Percentiles rank a stretch among this genome's conserved stretches.
Evolutionary conservation across 768 basidiomycete species (phyloP).

Genomic region (Phaeolepiota aurea): DNA sequence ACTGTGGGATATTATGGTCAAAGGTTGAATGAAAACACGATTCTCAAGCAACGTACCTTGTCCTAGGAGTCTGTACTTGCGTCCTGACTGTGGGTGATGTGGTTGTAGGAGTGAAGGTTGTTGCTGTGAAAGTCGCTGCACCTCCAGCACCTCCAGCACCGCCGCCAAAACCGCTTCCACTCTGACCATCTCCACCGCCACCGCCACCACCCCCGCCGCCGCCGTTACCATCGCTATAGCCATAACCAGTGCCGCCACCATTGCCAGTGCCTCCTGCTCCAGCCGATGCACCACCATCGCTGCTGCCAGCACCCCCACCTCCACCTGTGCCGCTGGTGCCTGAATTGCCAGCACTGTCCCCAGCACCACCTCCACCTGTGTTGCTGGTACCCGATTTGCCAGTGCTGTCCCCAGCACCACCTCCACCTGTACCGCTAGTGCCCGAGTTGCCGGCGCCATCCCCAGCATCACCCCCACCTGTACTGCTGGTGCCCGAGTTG

Average conservation of each 20-base stretch:
- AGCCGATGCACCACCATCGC: too few relatives aligned
- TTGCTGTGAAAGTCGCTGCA: too few relatives aligned
- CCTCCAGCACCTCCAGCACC: too few relatives aligned
- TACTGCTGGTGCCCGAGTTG: not conserved
- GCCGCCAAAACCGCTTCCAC: too few relatives aligned
- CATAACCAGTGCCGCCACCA: too few relatives aligned
- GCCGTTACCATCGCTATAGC: not conserved
- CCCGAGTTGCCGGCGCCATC: not conserved
- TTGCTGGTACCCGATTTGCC: constrained; percentile 1
- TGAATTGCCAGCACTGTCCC: not conserved
- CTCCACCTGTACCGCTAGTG: not conserved
- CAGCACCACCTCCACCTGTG: not conserved
- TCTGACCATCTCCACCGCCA: not conserved
- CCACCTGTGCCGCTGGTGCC: not conserved
- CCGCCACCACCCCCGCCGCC: not conserved
- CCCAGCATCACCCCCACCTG: not conserved
- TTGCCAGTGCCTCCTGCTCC: too few relatives aligned
- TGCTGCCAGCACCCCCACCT: not conserved
- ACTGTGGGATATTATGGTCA: too few relatives aligned
- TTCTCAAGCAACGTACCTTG: too few relatives aligned
- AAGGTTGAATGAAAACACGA: too few relatives aligned
- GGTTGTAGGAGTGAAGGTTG: too few relatives aligned
- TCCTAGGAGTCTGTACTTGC: too few relatives aligned
- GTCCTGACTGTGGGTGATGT: too few relatives aligned
- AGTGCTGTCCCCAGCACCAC: not conserved